A percentile compares a stretch with the other conserved stretches of the same genome.
phyloP scores from a whole-genome alignment of 106 monocot species.

The Acanthochlamys bracteata region DNA sequence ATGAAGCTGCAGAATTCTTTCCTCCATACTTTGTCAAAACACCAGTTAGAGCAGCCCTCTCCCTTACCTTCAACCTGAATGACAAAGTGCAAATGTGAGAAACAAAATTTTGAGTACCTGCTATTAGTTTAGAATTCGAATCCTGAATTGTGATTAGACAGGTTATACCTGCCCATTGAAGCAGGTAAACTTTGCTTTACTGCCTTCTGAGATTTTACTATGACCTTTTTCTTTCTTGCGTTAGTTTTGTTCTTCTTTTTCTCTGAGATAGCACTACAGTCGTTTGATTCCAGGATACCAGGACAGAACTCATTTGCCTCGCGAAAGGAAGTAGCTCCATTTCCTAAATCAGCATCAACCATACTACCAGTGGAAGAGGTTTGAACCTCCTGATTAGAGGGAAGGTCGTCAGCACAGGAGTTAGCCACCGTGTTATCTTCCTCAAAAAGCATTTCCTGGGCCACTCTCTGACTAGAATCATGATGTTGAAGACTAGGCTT shows the following conservation, averaged over 20 bases:
- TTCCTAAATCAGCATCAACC: conserved; percentile 1
- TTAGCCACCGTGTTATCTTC: background rate
- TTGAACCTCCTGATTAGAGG: background rate
- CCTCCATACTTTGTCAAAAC: conserved; percentile 6
- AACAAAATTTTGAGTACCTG: background rate
- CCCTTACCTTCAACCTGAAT: conserved; percentile 1
- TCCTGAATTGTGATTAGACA: background rate
- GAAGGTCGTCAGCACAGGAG: background rate
- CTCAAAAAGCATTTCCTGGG: background rate
- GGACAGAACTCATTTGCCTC: no score
- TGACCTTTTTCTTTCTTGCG: no score
- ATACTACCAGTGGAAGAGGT: background rate
- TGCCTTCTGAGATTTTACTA: conserved; percentile 1
- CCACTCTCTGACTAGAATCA: background rate
- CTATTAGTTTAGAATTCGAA: background rate
- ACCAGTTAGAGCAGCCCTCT: conserved; percentile 4
- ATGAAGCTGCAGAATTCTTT: background rate
- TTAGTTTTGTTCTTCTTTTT: no score
- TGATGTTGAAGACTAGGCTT: background rate
- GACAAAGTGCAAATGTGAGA: background rate
- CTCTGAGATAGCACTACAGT: no score
- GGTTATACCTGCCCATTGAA: background rate
- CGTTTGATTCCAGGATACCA: no score
- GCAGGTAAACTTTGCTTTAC: conserved; percentile 9
- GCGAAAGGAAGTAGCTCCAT: no score